A percentile compares a stretch with the other conserved stretches of the same genome.
Conservation (phyloP, 306 rosid genomes). For the Purshia tridentata region DNA sequence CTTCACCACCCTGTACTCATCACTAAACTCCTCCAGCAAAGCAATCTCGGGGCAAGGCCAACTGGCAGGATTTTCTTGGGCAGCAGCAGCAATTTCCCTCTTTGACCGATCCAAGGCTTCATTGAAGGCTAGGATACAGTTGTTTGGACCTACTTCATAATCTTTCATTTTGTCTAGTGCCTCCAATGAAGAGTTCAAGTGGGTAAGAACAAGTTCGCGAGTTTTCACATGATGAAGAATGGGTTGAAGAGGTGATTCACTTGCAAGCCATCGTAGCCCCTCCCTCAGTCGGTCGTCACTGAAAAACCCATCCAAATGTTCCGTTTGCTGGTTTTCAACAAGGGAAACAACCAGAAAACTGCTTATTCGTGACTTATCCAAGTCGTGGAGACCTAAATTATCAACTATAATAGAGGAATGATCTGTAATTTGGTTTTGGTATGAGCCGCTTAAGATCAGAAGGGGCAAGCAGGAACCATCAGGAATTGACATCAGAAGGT, state of each 20-base stretch:
- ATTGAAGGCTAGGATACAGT: conserved; percentile 73
- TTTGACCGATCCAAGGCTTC: conserved; percentile 66
- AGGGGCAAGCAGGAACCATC: conserved; percentile 77
- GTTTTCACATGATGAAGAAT: conserved; percentile 42
- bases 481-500: conserved; percentile 67
- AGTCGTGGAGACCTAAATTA: conserved; percentile 60
- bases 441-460: conserved; percentile 58
- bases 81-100: conserved; percentile 54
- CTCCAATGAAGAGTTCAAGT: conserved; percentile 53
- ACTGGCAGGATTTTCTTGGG: conserved; percentile 48
- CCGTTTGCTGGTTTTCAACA: conserved; percentile 46
- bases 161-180: conserved; percentile 39
- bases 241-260: conserved; percentile 75
- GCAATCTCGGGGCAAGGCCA: conserved; percentile 91
- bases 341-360: conserved; percentile 63
- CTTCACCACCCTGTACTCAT: conserved; percentile 39
- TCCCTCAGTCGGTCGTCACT: conserved; percentile 67
- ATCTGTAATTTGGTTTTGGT: conserved; percentile 30
- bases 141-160: conserved; percentile 53
- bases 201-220: conserved; percentile 58
- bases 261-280: conserved; percentile 87
- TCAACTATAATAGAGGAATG: conserved; percentile 44
- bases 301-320: conserved; percentile 55
- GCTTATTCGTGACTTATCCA: conserved; percentile 61
- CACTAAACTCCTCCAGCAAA: conserved; percentile 45